Conservation (phyloP, 2,329 filamentous ascomycete genomes). For the Bertia moriformis region DNA sequence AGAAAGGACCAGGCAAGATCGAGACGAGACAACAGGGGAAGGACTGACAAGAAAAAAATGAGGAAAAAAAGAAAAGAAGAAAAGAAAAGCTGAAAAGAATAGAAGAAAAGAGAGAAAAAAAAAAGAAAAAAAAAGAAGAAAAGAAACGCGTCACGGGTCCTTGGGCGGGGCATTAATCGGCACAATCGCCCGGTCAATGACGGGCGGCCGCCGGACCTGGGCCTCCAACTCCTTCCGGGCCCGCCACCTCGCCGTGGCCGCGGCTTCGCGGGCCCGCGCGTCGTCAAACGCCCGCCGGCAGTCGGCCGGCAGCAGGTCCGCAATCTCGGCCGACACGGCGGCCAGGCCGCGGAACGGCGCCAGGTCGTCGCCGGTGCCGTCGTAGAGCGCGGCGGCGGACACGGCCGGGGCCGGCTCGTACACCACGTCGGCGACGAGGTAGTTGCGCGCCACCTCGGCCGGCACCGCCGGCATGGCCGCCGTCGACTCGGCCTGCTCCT, state of each 20-base stretch:
- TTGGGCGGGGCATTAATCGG: too few relatives aligned
- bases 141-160: too few relatives aligned
- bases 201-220: too few relatives aligned
- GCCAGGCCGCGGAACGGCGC: conserved; percentile 17
- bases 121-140: too few relatives aligned
- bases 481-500: conserved; percentile 2
- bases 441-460: conserved; percentile 42
- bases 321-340: conserved; percentile 20
- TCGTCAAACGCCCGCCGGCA: not conserved
- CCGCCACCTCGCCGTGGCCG: not conserved
- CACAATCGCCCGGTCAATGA: not conserved
- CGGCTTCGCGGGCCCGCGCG: not conserved
- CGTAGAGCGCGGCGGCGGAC: conserved; percentile 27
- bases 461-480: conserved; percentile 36
- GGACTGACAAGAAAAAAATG: too few relatives aligned
- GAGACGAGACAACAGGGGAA: too few relatives aligned
- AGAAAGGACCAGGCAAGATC: too few relatives aligned
- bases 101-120: too few relatives aligned
- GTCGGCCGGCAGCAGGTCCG: conserved; percentile 24
- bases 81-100: too few relatives aligned
- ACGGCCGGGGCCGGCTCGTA: conserved; percentile 42
- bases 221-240: not conserved
- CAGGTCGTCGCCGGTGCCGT: conserved; percentile 13
- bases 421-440: conserved; percentile 44
- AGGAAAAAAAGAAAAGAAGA: too few relatives aligned